Evolutionary conservation across 2,329 filamentous ascomycete genomes (phyloP).

Genomic region (Penicillium thymicola): DNA sequence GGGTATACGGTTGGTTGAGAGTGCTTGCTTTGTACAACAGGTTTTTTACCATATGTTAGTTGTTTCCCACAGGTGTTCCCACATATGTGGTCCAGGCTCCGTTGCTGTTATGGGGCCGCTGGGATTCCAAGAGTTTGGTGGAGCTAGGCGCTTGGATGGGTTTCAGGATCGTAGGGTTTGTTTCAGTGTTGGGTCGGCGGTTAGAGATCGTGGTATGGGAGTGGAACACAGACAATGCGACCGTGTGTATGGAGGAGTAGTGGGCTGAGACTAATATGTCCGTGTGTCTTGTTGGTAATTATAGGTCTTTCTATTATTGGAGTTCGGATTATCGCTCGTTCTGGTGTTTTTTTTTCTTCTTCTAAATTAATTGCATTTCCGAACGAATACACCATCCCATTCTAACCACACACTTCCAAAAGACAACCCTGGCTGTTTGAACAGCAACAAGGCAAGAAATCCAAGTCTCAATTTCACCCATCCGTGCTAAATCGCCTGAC

Average conservation of each 20-base stretch:
- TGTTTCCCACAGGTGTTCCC: neutral
- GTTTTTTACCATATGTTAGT: no score
- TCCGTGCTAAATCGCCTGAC: neutral
- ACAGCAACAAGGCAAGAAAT: neutral
- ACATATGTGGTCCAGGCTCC: neutral
- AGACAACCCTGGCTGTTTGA: neutral
- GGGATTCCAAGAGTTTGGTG: neutral
- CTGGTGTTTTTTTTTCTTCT: no score
- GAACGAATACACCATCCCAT: no score
- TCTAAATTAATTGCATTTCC: neutral
- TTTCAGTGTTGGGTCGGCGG: slow-evolving; percentile 10
- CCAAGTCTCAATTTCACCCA: neutral
- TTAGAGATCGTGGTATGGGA: neutral
- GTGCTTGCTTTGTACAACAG: no score
- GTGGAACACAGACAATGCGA: neutral
- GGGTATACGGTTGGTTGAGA: neutral
- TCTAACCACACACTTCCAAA: neutral
- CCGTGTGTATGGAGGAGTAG: neutral
- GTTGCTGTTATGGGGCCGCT: neutral
- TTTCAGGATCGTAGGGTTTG: slow-evolving; percentile 8
- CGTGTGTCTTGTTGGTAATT: neutral
- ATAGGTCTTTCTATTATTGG: neutral
- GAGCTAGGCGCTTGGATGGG: neutral
- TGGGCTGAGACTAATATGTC: neutral
- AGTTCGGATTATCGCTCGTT: neutral